Evolutionary conservation across 1,284 basidiomycete genomes (phyloP).

Genomic region (Mycena sp.): DNA sequence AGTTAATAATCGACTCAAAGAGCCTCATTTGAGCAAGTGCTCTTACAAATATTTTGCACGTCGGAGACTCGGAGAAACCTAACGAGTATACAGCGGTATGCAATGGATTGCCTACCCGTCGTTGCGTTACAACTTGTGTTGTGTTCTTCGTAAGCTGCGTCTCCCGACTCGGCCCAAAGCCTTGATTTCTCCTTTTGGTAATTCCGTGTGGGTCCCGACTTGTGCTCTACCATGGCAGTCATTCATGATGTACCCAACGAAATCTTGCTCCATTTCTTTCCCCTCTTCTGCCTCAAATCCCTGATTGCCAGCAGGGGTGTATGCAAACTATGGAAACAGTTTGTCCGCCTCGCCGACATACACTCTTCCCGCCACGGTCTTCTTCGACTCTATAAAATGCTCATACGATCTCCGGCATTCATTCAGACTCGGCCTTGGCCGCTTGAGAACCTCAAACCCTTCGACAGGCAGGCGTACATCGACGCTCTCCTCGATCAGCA

Average conservation of each 20-base stretch:
- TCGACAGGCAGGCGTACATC: no score
- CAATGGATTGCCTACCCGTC: no score
- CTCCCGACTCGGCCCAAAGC: no score
- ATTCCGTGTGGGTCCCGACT: neutral
- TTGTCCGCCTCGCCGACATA: neutral
- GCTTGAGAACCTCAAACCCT: no score
- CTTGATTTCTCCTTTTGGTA: neutral
- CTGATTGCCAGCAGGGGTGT: neutral
- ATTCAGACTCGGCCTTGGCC: neutral
- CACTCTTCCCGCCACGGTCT: neutral
- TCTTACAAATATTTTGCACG: no score
- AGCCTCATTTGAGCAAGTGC: no score
- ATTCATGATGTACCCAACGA: neutral
- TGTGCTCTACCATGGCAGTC: neutral
- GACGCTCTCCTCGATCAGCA: neutral
- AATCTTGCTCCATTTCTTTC: neutral
- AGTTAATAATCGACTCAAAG: no score
- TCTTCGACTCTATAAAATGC: neutral
- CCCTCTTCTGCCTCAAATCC: no score
- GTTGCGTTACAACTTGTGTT: no score
- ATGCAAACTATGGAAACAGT: neutral
- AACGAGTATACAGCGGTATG: no score
- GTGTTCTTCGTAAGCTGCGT: no score
- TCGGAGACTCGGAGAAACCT: no score
- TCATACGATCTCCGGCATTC: neutral